Evolutionary conservation across 148 eudicot species (phyloP).

Genomic region (Pharnaceum exiguum): DNA sequence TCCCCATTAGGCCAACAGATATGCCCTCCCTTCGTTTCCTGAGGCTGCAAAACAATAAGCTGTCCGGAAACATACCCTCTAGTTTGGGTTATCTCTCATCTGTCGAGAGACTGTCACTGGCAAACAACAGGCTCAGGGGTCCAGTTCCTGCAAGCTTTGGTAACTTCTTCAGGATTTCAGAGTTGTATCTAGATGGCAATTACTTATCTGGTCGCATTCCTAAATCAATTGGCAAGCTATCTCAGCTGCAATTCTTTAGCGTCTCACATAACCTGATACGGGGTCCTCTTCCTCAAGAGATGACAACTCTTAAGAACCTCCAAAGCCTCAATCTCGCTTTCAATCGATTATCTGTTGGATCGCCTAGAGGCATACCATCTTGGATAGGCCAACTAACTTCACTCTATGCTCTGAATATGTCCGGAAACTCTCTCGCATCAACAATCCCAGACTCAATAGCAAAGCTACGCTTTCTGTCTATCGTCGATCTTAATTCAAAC

Average conservation of each 20-base stretch:
- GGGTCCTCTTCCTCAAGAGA: slow-evolving; percentile 33
- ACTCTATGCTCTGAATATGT: slow-evolving; percentile 46
- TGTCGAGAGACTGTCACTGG: slow-evolving; percentile 38
- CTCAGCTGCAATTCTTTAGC: slow-evolving; percentile 14
- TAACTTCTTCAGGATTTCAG: slow-evolving; percentile 24
- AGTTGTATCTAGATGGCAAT: slow-evolving; percentile 39
- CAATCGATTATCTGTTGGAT: slow-evolving; percentile 28
- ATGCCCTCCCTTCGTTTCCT: slow-evolving; percentile 36
- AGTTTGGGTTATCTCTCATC: slow-evolving; percentile 33
- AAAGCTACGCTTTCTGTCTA: slow-evolving; percentile 21
- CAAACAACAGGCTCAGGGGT: slow-evolving; percentile 41
- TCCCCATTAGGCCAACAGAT: slow-evolving; percentile 26
- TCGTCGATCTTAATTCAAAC: slow-evolving; percentile 24
- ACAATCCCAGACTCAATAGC: slow-evolving; percentile 34
- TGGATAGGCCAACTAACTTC: slow-evolving; percentile 36
- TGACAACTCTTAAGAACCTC: slow-evolving; percentile 22
- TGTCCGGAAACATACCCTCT: slow-evolving; percentile 39
- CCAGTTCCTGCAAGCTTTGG: slow-evolving; percentile 43
- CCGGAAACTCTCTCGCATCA: slow-evolving; percentile 34
- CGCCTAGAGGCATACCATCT: slow-evolving; percentile 40
- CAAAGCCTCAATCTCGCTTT: slow-evolving; percentile 26
- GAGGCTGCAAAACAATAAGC: slow-evolving; percentile 28
- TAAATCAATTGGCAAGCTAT: slow-evolving; percentile 21
- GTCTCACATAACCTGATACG: slow-evolving; percentile 30
- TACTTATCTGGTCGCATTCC: slow-evolving; percentile 32